These are phyloP conservation scores for Rosa rugosa DNA, from an alignment of 306 rosid genomes.

Conservation along the genomic window DNA sequence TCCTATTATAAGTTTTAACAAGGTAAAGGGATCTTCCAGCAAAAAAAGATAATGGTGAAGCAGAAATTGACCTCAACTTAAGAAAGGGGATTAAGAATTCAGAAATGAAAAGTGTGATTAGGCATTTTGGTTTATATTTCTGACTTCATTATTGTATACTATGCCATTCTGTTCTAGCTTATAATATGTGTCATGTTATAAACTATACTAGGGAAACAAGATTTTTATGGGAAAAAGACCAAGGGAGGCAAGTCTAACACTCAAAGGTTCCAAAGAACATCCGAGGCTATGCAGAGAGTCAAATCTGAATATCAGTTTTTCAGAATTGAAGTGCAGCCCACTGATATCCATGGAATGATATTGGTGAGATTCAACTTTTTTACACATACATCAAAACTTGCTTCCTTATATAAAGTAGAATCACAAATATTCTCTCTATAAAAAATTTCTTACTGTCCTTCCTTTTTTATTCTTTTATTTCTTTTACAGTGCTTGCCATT, in stretches of 20 bases:
- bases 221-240: not conserved
- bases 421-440: not conserved
- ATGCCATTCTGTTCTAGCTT: not conserved
- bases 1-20: not conserved
- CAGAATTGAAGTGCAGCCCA: constrained; percentile 7
- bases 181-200: not conserved
- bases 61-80: not conserved
- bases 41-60: not conserved
- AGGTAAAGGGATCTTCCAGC: not conserved
- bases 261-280: not conserved
- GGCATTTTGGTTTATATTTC: not conserved
- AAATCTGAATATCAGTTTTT: constrained; percentile 20
- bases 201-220: not conserved
- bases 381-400: not conserved
- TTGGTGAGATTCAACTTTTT: constrained; percentile 21
- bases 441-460: not conserved
- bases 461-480: not conserved
- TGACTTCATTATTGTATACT: not conserved
- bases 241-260: not conserved
- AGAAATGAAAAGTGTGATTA: not conserved
- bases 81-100: not conserved
- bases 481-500: not conserved
- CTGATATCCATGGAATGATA: not conserved
- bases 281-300: not conserved
- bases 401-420: not conserved